These are phyloP conservation scores for Hygrophila difformis DNA, from an alignment of 257 asterid genomes.

Conservation along the genomic window DNA sequence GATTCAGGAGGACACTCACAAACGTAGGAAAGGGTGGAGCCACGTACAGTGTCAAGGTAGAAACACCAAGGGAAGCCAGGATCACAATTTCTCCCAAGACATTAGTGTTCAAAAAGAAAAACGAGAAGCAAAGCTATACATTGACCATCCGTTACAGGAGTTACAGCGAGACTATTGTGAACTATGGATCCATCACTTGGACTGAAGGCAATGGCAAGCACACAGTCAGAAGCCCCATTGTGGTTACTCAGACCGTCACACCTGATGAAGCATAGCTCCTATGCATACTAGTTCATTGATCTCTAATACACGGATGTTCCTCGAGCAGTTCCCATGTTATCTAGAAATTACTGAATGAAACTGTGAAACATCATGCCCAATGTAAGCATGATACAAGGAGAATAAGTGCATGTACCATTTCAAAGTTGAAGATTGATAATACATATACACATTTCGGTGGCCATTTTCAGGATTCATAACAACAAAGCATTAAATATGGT, in stretches of 20 bases:
- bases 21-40: conserved; percentile 25
- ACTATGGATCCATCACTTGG: conserved; percentile 31
- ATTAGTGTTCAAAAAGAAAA: conserved; percentile 17
- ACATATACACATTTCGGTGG: no score
- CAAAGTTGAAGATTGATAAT: no score
- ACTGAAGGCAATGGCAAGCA: conserved; percentile 22
- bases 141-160: conserved; percentile 13
- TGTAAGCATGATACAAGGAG: no score
- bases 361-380: no score
- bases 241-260: conserved; percentile 16
- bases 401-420: no score
- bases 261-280: no score
- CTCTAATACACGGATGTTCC: no score
- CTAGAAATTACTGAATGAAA: no score
- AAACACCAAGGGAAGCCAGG: conserved; percentile 16
- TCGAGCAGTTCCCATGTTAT: no score
- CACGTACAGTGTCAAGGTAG: conserved; percentile 14
- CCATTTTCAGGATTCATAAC: no score
- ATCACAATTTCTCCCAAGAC: conserved; percentile 17
- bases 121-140: conserved; percentile 21
- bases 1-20: conserved; percentile 27
- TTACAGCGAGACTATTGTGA: background rate
- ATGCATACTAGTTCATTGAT: no score
- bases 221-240: conserved; percentile 35
- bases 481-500: no score